These are phyloP conservation scores for Ophioceras dolichostomum DNA, from an alignment of 2,329 filamentous ascomycete species.

Conservation along the genomic window DNA sequence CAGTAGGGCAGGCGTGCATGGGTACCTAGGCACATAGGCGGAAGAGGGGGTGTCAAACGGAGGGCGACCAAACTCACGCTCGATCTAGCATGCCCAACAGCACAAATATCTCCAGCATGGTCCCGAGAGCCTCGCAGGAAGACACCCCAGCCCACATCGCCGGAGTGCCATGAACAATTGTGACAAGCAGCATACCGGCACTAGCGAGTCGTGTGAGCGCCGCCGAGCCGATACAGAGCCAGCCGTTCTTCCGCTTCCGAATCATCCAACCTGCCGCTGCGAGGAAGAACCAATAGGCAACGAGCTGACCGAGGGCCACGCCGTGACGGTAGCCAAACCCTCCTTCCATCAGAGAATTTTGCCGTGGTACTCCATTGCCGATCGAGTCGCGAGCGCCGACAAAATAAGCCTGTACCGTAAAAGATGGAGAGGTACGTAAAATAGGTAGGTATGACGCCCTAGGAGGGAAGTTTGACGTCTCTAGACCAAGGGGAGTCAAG, in stretches of 20 bases:
- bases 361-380: too few relatives aligned
- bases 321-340: constrained; percentile 11
- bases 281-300: constrained; percentile 14
- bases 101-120: constrained; percentile 15
- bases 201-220: constrained; percentile 16
- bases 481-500: too few relatives aligned
- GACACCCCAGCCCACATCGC: constrained; percentile 10
- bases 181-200: constrained; percentile 11
- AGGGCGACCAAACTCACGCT: constrained; percentile 12
- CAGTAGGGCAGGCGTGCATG: too few relatives aligned
- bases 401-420: too few relatives aligned
- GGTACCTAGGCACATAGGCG: neutral
- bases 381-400: too few relatives aligned
- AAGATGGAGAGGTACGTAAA: too few relatives aligned
- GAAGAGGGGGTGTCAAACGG: neutral
- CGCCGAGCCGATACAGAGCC: constrained; percentile 14
- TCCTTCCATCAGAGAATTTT: too few relatives aligned
- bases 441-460: too few relatives aligned
- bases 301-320: constrained; percentile 16
- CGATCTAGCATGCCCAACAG: constrained; percentile 14
- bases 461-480: too few relatives aligned
- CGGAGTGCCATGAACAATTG: constrained; percentile 10
- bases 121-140: constrained; percentile 16
- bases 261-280: constrained; percentile 12
- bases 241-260: constrained; percentile 16